Base-by-base conservation (phyloP, 108 stramenopile genomes). In the Fragilariopsis cylindrus region DNA sequence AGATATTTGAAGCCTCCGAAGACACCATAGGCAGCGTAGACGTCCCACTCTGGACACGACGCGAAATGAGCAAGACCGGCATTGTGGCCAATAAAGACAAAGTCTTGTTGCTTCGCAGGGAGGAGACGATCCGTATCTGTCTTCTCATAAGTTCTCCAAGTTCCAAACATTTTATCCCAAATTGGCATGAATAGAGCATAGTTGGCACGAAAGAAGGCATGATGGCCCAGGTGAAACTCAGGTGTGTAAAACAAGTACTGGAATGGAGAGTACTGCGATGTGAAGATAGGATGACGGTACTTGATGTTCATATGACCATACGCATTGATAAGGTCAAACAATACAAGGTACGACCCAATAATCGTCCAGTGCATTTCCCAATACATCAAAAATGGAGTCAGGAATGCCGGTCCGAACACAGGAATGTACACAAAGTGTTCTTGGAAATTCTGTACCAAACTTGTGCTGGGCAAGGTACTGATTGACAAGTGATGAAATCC, bases 371-470 rank as follows among this genome's bases (percentile, higher is more conserved):
- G 30, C 11, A 66, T 66, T 39, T 11, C 65, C 65, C 44, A 66
- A 66, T 12, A 66, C 65, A 44, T 66, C 65, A 9, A 45, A 66
- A 12, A 45, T 30, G 30, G 30, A 30, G 74, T 79, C 19, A 87
- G 74, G 60, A 89, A 89, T 12, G 88, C 88, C 19, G 88, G 88
- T 9, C 88, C 88, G 69, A 89, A 89, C 4, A 81, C 81, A 9
- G 86, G 84, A 72, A 89, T 77, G 80, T 89, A 89, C 45, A 89
- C 74, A 66, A 89, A 85, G 78, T 89, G 88, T 72, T 89, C 88
- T 41, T 87, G 67, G 71, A 89, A 89, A 71, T 89, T 89, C 58
- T 89, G 88, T 42, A 89, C 88, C 53, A 89, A 62, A 58, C 80
- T 78, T 3, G 88, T 89, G 39, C 84, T 74, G 4, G 88, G 88